phyloP scores from a whole-genome alignment of 768 basidiomycete species.

The Serendipita sp. region DNA sequence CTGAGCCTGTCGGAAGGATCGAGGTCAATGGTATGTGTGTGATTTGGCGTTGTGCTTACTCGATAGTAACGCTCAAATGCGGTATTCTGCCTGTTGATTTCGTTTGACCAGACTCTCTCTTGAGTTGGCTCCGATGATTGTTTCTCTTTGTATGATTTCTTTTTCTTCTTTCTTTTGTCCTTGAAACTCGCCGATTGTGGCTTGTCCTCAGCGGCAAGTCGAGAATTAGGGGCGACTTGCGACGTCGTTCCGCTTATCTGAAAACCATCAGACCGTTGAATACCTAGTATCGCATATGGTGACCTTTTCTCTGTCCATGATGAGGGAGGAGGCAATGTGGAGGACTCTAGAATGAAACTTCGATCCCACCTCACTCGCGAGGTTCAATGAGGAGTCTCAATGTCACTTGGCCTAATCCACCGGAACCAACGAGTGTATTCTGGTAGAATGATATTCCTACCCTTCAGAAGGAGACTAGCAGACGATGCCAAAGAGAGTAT shows the following conservation, averaged over 20 bases:
- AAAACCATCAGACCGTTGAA: neutral
- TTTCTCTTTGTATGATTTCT: neutral
- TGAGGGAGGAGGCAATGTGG: neutral
- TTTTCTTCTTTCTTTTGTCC: neutral
- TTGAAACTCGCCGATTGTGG: no score
- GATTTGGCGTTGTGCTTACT: constrained; percentile 13
- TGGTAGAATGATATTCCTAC: neutral
- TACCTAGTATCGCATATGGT: neutral
- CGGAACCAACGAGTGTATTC: neutral
- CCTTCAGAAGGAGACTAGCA: neutral
- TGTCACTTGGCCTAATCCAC: neutral
- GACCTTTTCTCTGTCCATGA: neutral
- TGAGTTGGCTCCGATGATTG: neutral
- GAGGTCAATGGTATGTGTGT: neutral
- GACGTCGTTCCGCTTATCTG: no score
- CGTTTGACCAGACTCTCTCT: neutral
- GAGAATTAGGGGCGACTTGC: no score
- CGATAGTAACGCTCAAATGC: constrained; percentile 31
- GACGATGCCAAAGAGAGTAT: neutral
- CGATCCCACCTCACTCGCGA: neutral
- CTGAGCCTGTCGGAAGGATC: constrained; percentile 30
- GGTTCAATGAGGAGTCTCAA: neutral
- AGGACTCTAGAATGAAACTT: neutral
- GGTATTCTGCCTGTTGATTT: constrained; percentile 18
- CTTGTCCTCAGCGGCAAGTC: no score